Evolutionary conservation across 306 rosid species (phyloP).

Genomic region (Trifolium fragiferum): DNA sequence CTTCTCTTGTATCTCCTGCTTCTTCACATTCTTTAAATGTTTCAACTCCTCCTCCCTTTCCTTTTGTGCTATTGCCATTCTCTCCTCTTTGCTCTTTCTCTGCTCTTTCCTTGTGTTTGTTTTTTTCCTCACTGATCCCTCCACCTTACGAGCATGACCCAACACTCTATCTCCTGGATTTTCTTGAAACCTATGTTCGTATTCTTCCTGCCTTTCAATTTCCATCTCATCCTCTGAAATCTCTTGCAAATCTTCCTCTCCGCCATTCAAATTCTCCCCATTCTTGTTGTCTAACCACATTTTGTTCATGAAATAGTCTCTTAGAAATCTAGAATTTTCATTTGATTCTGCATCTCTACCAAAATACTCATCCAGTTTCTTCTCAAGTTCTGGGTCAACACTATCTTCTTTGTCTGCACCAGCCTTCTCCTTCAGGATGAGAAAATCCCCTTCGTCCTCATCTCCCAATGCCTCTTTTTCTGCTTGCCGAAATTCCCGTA

Average conservation of each 20-base stretch:
- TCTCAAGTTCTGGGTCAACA: slow-evolving; percentile 50
- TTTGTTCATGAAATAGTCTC: slow-evolving; percentile 61
- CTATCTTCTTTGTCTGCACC: slow-evolving; percentile 43
- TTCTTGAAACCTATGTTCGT: slow-evolving; percentile 82
- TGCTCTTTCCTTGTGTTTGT: slow-evolving; percentile 74
- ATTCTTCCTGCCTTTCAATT: slow-evolving; percentile 81
- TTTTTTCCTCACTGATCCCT: slow-evolving; percentile 90
- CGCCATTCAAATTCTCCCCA: slow-evolving; percentile 37
- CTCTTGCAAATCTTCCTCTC: slow-evolving; percentile 63
- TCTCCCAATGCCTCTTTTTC: slow-evolving; percentile 53
- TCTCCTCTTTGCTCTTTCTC: slow-evolving; percentile 87
- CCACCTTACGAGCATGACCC: slow-evolving; percentile 75
- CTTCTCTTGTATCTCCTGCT: slow-evolving; percentile 82
- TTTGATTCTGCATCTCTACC: slow-evolving; percentile 55
- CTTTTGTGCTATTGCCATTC: slow-evolving; percentile 73
- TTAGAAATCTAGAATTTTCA: slow-evolving; percentile 61
- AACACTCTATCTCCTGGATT: slow-evolving; percentile 72
- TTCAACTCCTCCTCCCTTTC: slow-evolving; percentile 95
- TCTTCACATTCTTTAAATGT: slow-evolving; percentile 86
- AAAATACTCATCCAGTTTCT: slow-evolving; percentile 73
- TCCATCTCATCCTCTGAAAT: slow-evolving; percentile 75
- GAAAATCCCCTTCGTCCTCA: slow-evolving; percentile 61
- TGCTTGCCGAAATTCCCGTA: slow-evolving; percentile 62
- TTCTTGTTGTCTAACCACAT: slow-evolving; percentile 69
- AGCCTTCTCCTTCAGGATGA: slow-evolving; percentile 50